Conservation (phyloP, 2,329 filamentous ascomycete species). For the Botrytis pseudocinerea region DNA sequence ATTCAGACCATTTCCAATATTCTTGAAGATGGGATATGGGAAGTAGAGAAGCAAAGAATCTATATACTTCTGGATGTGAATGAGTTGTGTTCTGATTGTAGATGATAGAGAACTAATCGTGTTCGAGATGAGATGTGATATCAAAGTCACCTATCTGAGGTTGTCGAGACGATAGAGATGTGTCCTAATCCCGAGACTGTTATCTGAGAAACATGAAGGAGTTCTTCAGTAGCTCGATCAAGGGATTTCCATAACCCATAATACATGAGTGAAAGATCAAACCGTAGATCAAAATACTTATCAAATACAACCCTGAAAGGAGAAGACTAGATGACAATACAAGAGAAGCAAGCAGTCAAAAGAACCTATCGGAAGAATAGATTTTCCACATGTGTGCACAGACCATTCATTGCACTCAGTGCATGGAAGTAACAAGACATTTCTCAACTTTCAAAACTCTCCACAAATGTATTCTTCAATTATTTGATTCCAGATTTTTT, state of each 20-base stretch:
- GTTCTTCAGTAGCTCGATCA: neutral
- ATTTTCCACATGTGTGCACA: neutral
- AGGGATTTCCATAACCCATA: neutral
- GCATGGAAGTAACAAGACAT: neutral
- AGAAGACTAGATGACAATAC: neutral
- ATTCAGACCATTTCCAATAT: neutral
- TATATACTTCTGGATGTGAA: neutral
- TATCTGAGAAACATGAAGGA: neutral
- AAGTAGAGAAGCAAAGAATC: neutral
- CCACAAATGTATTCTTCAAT: neutral
- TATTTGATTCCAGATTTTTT: neutral
- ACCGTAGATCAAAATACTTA: neutral
- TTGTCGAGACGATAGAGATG: neutral
- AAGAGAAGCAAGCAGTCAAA: constrained; percentile 2
- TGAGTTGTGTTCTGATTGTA: neutral
- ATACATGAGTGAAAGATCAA: no score
- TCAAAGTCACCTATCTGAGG: neutral
- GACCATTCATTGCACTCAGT: neutral
- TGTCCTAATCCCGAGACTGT: neutral
- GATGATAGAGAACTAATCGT: neutral
- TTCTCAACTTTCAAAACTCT: neutral
- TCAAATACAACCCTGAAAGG: no score
- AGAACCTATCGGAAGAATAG: constrained; percentile 12
- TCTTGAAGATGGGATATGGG: no score
- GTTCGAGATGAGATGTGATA: neutral